Percentiles rank a stretch among this genome's conserved stretches.
Conservation (phyloP, 805 yeast genomes). For the Yarrowia deformans region DNA sequence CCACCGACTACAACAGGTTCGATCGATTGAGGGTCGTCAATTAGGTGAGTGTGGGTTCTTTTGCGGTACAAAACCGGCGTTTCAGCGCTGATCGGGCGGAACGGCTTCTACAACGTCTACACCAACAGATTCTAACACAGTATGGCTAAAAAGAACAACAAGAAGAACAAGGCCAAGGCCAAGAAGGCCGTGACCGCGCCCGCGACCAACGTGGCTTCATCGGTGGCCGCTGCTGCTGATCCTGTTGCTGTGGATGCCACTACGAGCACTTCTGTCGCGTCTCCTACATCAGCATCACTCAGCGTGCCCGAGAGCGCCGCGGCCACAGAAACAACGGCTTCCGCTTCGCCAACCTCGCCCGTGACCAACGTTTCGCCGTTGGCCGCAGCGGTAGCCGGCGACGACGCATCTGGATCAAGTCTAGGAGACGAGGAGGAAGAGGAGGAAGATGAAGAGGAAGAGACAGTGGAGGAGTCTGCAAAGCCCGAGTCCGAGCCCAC, state of each 20-base stretch:
- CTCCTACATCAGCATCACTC: slow-evolving; percentile 10
- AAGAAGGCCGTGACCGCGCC: slow-evolving; percentile 27
- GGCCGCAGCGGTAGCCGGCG: not conserved
- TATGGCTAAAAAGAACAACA: slow-evolving; percentile 37
- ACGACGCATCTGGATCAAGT: slow-evolving; percentile 8
- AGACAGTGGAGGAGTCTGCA: not conserved
- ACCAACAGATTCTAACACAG: slow-evolving; percentile 16
- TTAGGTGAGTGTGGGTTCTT: slow-evolving; percentile 18
- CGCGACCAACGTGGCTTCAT: slow-evolving; percentile 5
- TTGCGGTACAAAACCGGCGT: not conserved
- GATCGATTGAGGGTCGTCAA: slow-evolving; percentile 19
- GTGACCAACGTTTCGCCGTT: slow-evolving; percentile 14
- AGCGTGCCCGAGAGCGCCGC: slow-evolving; percentile 16
- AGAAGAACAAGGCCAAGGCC: slow-evolving; percentile 34
- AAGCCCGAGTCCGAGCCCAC: not conserved
- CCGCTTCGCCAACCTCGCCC: slow-evolving; percentile 12
- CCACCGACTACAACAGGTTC: not conserved
- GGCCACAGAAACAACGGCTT: slow-evolving; percentile 20
- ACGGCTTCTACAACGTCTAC: no score
- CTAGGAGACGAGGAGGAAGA: slow-evolving; percentile 6
- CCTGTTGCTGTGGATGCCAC: not conserved
- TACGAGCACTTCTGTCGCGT: no score
- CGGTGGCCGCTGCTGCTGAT: slow-evolving; percentile 29
- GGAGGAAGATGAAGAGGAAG: not conserved
- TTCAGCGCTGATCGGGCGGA: not conserved